Evolutionary conservation across 192 early-diverging fungal genomes (phyloP), one percentile per base, ranked within the genome.

Genomic region (Entrophospora sp.): DNA sequence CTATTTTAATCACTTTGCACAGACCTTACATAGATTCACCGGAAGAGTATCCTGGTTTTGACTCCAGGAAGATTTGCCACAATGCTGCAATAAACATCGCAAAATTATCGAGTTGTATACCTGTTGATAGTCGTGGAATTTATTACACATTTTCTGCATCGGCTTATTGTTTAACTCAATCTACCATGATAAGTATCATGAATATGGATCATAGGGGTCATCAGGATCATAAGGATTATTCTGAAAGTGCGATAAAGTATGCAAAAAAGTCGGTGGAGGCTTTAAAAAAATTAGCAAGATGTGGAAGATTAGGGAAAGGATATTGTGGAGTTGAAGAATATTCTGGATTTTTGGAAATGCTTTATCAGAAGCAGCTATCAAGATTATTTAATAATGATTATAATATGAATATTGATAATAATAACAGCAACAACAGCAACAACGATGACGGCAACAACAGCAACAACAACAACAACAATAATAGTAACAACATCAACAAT

Each of bases 11-110:
- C 27, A 36, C 75, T 10, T 58, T 79, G 46, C 79, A 81, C 45
- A 68, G 77, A 43, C 79, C 79, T 2, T 81, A 81, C 57, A 79
- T 81, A 55, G 69, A 66, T 31, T 60, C 74, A n/a, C n/a, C n/a
- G 12, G 73, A 69, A 3, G 69, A 72, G 35, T 70, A 57, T 18
- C 60, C 74, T 14, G 68, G 67, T 22, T 61, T 71, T 14, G 58
- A 71, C 44, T 75, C 74, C 27, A 68, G 70, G 36, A 59, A 67
- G 1, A 75, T 75, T 24, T 75, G 74, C 51, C 69, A 58, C 28
- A 64, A 71, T 31, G 68, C 74, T 0, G 70, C 70, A 4, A 67
- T 64, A 16, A 68, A 67, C 25, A 75, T 75, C 45, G 72, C 74
- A 2, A 68, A 69, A 40, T 67, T 75, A 63, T 64, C 70, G 6